phyloP scores from a whole-genome alignment of 2,329 filamentous ascomycete genomes.

The Exophiala mesophila region DNA sequence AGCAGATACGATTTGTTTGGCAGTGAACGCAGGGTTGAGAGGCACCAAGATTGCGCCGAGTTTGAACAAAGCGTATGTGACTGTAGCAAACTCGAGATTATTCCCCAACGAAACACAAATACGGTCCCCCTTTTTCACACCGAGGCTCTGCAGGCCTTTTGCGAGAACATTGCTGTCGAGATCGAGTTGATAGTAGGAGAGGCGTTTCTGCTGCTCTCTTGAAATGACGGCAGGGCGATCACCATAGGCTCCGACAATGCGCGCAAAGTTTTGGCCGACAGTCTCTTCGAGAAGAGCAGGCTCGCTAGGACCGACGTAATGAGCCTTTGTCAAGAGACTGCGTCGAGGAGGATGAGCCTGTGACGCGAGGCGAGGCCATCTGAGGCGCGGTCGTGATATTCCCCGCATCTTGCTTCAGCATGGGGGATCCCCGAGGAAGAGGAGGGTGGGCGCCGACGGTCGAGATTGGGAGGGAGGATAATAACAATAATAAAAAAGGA shows the following conservation, averaged over 20 bases:
- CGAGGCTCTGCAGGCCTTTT: conserved; percentile 23
- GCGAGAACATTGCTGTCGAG: conserved; percentile 31
- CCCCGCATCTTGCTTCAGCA: conserved; percentile 17
- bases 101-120: conserved; percentile 87
- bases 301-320: conserved; percentile 22
- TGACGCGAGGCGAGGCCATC: conserved; percentile 1
- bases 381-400: conserved; percentile 12
- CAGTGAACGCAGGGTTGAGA: conserved; percentile 84
- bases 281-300: conserved; percentile 46
- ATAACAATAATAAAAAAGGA: no score
- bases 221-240: conserved; percentile 55
- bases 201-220: conserved; percentile 55
- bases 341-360: conserved; percentile 3
- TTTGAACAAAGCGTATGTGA: conserved; percentile 83
- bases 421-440: conserved; percentile 3
- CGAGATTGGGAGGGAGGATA: no score
- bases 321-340: conserved; percentile 21
- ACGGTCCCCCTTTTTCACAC: conserved; percentile 49
- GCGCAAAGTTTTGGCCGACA: conserved; percentile 43
- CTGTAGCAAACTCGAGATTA: conserved; percentile 72
- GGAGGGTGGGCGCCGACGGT: conserved; percentile 8
- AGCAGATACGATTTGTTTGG: conserved; percentile 70
- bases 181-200: conserved; percentile 75
- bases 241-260: conserved; percentile 40
- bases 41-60: conserved; percentile 92